A percentile compares a stretch with the other conserved stretches of the same genome.
Evolutionary conservation across 805 yeast species (phyloP).

Genomic region (Saturnispora quitensis): DNA sequence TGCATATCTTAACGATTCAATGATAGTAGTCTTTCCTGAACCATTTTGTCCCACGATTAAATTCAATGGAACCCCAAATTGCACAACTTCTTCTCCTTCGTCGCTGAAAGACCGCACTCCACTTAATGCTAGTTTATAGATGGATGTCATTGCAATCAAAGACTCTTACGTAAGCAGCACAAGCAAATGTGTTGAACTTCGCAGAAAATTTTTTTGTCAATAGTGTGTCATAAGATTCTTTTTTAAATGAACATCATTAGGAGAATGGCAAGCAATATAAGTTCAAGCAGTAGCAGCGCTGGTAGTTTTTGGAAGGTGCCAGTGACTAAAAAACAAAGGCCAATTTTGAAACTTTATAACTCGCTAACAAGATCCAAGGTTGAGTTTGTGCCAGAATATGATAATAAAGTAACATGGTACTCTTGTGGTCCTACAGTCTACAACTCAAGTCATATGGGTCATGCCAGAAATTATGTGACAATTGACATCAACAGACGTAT

Average conservation of each 20-base stretch:
- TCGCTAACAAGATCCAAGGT: slow-evolving; percentile 76
- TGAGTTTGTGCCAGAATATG: slow-evolving; percentile 60
- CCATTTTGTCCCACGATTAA: slow-evolving; percentile 94
- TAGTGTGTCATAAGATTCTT: neutral
- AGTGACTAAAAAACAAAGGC: slow-evolving; percentile 15
- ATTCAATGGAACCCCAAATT: slow-evolving; percentile 84
- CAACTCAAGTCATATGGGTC: slow-evolving; percentile 96
- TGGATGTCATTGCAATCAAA: slow-evolving; percentile 30
- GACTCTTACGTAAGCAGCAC: neutral
- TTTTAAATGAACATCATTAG: slow-evolving; percentile 4
- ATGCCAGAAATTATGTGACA: slow-evolving; percentile 93
- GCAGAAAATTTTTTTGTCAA: neutral
- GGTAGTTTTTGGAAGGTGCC: slow-evolving; percentile 24
- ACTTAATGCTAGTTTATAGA: slow-evolving; percentile 58
- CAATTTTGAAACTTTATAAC: slow-evolving; percentile 62
- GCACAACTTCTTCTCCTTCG: slow-evolving; percentile 74
- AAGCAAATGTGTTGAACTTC: neutral
- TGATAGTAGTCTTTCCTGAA: slow-evolving; percentile 92
- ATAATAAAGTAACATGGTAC: slow-evolving; percentile 79
- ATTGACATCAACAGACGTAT: slow-evolving; percentile 89
- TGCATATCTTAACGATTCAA: slow-evolving; percentile 87
- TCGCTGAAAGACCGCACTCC: slow-evolving; percentile 91
- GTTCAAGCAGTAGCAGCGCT: neutral
- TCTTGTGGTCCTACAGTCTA: slow-evolving; percentile 98
- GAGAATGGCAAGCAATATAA: slow-evolving; percentile 2